A percentile compares a stretch with the other conserved stretches of the same genome.
Evolutionary conservation across 768 basidiomycete genomes (phyloP).

Genomic region (Tylopilus intermedius): DNA sequence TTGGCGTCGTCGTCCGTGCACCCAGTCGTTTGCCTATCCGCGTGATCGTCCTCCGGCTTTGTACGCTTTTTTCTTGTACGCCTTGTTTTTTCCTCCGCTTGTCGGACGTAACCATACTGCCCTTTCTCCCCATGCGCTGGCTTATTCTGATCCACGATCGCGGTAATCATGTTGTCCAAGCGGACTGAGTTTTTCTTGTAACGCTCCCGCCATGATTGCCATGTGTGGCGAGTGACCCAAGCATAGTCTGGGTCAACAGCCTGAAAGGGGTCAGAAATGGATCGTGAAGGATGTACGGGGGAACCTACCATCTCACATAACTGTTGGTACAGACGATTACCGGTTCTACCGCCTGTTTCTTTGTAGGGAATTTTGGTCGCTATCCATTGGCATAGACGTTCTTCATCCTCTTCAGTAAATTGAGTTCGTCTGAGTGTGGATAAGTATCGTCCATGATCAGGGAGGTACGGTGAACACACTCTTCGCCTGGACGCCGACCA

Average conservation of each 20-base stretch:
- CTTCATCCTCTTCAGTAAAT: conserved; percentile 74
- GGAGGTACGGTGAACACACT: conserved; percentile 40
- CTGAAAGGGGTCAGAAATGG: conserved; percentile 32
- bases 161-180: conserved; percentile 58
- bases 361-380: conserved; percentile 81
- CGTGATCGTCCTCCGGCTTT: conserved; percentile 28
- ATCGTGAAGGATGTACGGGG: not conserved
- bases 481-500: conserved; percentile 74
- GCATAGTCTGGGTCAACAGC: conserved; percentile 63
- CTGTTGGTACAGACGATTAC: conserved; percentile 80
- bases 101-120: conserved; percentile 77
- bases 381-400: conserved; percentile 71
- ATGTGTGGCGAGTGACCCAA: conserved; percentile 80
- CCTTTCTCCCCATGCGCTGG: conserved; percentile 70
- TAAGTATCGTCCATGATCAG: not conserved
- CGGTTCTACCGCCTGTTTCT: conserved; percentile 75
- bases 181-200: conserved; percentile 79
- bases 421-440: conserved; percentile 56
- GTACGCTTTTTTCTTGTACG: conserved; percentile 46
- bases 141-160: conserved; percentile 66
- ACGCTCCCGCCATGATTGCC: conserved; percentile 87
- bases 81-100: conserved; percentile 65
- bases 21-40: conserved; percentile 17
- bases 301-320: conserved; percentile 60
- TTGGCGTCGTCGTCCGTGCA: conserved; percentile 7